These are phyloP conservation scores for Diplodia sapinea DNA, from an alignment of 2,329 filamentous ascomycete genomes.

Conservation along the genomic window DNA sequence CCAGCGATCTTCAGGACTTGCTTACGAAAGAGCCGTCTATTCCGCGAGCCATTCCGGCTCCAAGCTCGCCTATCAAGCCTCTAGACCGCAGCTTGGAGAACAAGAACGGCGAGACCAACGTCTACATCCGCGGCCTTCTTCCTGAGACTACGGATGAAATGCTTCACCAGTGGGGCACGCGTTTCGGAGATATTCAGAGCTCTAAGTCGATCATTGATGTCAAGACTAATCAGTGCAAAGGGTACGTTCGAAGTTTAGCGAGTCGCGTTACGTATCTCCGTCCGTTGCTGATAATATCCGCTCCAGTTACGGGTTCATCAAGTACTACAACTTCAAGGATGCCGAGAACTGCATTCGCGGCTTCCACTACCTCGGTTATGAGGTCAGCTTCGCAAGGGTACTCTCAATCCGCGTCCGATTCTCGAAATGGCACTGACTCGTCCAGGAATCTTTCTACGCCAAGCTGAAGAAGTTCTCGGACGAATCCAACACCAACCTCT, in stretches of 20 bases:
- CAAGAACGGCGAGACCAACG: slow-evolving; percentile 92
- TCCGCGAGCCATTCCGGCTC: slow-evolving; percentile 87
- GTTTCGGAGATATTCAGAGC: slow-evolving; percentile 92
- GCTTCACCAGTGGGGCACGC: slow-evolving; percentile 77
- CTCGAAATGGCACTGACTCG: slow-evolving; percentile 35
- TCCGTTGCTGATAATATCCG: slow-evolving; percentile 40
- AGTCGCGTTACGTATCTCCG: slow-evolving; percentile 21
- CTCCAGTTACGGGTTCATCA: slow-evolving; percentile 91
- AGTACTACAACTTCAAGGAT: slow-evolving; percentile 84
- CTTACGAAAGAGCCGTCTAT: slow-evolving; percentile 76
- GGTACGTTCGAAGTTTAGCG: slow-evolving; percentile 60
- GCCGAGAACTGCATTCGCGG: slow-evolving; percentile 96
- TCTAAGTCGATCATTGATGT: slow-evolving; percentile 99
- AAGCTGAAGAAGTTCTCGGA: slow-evolving; percentile 96
- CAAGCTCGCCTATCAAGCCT: slow-evolving; percentile 83
- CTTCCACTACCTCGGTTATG: slow-evolving; percentile 92
- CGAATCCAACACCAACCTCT: slow-evolving; percentile 88
- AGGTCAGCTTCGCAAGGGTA: slow-evolving; percentile 95
- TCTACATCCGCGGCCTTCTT: slow-evolving; percentile 95
- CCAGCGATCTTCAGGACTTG: slow-evolving; percentile 54
- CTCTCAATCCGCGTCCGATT: slow-evolving; percentile 34
- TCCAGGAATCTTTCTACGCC: slow-evolving; percentile 90
- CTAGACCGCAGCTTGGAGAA: slow-evolving; percentile 95
- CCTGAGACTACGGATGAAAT: slow-evolving; percentile 95
- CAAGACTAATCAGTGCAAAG: slow-evolving; percentile 91